Base-by-base conservation (phyloP, 805 yeast species). In the Starmera quercuum region DNA sequence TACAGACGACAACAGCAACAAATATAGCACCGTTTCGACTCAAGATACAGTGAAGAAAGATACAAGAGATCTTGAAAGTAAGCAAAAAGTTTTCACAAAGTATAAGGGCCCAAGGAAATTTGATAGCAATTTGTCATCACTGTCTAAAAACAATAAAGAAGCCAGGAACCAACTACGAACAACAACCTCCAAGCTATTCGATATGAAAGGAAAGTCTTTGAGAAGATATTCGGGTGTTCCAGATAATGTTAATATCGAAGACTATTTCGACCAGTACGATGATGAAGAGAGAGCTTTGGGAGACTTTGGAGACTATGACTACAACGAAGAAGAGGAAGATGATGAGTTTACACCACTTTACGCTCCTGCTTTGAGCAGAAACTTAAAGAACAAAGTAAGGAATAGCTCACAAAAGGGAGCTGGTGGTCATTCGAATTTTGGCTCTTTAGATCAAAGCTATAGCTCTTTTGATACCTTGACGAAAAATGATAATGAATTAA, bases 201-300 rank as follows among this genome's bases (percentile, higher is more conserved):
- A 82, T 46, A 71, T 75, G 10, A 79, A 75, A 44, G 87, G 85
- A 1, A 73, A 80, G 0, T 82, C 78, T 30, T 75, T 85, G 6
- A 65, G 88, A 47, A 61, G 87, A 22, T 81, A 82, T 47, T 78
- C 87, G 15, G 83, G 82, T 15, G 71, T 76, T 3, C 82, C 82
- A 1, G 81, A 76, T 47, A 77, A 76, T 49, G 66, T 64, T 11
- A 63, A 65, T 40, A 47, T 59, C 20, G 71, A 64, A 35, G 70
- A 64, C 36, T 60, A 59, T 35, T 59, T 64, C 27, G 70, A 64
- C 34, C 64, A 58, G 32, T 58, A 62, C 26, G 69, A 66, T 31
- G n/a, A n/a, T n/a, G 70, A 62, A 20, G 61, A 56, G 25, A 56
- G 52, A 29, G 63, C 54, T 29, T 45, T 51, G 29, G 66, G 56